phyloP scores from a whole-genome alignment of 2,329 filamentous ascomycete genomes.

The Pseudogymnoascus sp. region DNA sequence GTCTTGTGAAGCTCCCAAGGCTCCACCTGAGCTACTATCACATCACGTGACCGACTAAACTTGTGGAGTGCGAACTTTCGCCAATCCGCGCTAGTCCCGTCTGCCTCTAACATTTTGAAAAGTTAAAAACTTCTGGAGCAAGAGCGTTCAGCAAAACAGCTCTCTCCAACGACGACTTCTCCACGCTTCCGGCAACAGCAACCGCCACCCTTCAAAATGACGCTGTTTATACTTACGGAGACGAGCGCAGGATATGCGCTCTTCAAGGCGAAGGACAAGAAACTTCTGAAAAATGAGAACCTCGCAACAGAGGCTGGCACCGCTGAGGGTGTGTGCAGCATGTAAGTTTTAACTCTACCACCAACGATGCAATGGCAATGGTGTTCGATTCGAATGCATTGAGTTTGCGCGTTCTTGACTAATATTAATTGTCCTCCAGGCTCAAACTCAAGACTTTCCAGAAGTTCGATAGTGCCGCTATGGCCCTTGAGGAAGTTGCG shows the following conservation, averaged over 20 bases:
- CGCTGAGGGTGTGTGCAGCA: conserved; percentile 75
- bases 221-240: conserved; percentile 87
- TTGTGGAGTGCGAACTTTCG: conserved; percentile 8
- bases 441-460: conserved; percentile 94
- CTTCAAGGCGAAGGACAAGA: conserved; percentile 98
- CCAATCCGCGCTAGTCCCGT: conserved; percentile 7
- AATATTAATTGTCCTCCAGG: conserved; percentile 35
- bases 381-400: background rate
- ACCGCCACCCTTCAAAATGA: conserved; percentile 48
- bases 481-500: conserved; percentile 83
- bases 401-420: background rate
- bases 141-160: conserved; percentile 8
- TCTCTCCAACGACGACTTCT: conserved; percentile 10
- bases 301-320: conserved; percentile 65
- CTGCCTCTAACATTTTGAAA: conserved; percentile 11
- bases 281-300: conserved; percentile 83
- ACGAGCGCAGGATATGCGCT: conserved; percentile 96
- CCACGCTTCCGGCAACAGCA: conserved; percentile 10
- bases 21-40: conserved; percentile 3
- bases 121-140: conserved; percentile 12
- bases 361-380: background rate
- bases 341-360: conserved; percentile 51
- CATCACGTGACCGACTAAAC: background rate
- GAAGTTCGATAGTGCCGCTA: conserved; percentile 92
- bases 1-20: conserved; percentile 8